Evolutionary conservation across 139 green algal species (phyloP), one percentile per base, ranked within the genome.

Genomic region (Parachlorella kessleri): DNA sequence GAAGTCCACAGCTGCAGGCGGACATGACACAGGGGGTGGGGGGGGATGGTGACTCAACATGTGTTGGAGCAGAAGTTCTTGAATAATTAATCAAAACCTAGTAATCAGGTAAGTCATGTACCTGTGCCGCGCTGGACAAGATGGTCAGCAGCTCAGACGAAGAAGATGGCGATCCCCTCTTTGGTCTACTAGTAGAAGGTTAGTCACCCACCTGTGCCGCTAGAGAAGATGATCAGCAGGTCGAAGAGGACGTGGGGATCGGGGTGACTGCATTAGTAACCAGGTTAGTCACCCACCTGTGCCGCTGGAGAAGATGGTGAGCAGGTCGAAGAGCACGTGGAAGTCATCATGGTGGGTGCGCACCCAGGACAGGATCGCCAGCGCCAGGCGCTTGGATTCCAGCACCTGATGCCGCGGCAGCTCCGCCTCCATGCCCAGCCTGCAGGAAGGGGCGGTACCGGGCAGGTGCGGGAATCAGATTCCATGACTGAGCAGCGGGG

Each of bases 371-470:
- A 99, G 55, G 7, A 99, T 84, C 75, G 86, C 91, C 81, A 94
- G 93, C 18, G 93, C 92, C 42, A 99, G 81, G 55, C 91, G 84
- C 83, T 95, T 93, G 72, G 81, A 91, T 73, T 99, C 96, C 35
- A 95, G 85, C 68, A 68, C 63, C 63, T 68, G 63, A 10, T 68
- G 71, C 14, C 81, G 72, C 23, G 81, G 80, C 36, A 90, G 80
- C 6, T 48, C 70, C 28, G 77, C 84, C 69, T 93, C 87, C 66
- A 84, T 55, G 1, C 59, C 75, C n/a, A 85, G 24, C 59, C 86
- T 90, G 81, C 30, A 79, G 2, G 32, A n/a, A 18, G 21, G 26
- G 7, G 10, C 24, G 24, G 1, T 7, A 7, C 24, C 24, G 28
- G 63, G 63, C 8, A 68, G 23, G 24, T 37, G 24, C 8, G 63